These are phyloP conservation scores for Tephrocybe sp. DNA, from an alignment of 768 basidiomycete species.

Conservation along the genomic window DNA sequence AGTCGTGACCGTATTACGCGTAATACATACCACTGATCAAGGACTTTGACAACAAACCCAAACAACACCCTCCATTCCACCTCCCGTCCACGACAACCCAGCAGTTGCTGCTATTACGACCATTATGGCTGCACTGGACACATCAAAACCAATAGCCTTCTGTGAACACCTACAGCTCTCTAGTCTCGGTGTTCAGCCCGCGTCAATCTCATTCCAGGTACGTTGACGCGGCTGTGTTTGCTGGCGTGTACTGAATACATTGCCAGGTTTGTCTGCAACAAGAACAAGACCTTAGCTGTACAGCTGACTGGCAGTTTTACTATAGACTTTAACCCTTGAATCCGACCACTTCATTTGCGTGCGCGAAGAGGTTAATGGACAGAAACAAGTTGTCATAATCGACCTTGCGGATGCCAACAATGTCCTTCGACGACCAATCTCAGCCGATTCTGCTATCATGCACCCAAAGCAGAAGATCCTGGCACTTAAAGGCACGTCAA, in stretches of 20 bases:
- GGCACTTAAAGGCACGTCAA: slow-evolving; percentile 79
- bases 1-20: too few species aligned
- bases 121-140: slow-evolving; percentile 45
- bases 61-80: slow-evolving; percentile 6
- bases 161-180: slow-evolving; percentile 93
- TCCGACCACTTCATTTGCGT: slow-evolving; percentile 99
- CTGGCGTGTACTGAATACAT: slow-evolving; percentile 30
- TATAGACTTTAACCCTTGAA: slow-evolving; percentile 88
- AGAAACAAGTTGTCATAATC: slow-evolving; percentile 98
- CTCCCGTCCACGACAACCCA: neutral
- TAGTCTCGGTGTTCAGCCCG: slow-evolving; percentile 92
- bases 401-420: slow-evolving; percentile 97
- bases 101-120: slow-evolving; percentile 17
- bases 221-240: slow-evolving; percentile 35
- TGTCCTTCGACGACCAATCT: slow-evolving; percentile 92
- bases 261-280: slow-evolving; percentile 28
- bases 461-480: slow-evolving; percentile 95
- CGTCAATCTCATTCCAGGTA: slow-evolving; percentile 96
- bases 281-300: neutral
- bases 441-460: slow-evolving; percentile 99
- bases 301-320: slow-evolving; percentile 2
- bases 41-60: slow-evolving; percentile 10
- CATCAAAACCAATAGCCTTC: slow-evolving; percentile 80
- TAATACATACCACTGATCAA: too few species aligned
- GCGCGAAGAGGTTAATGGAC: slow-evolving; percentile 91